Evolutionary conservation across 2,329 filamentous ascomycete genomes (phyloP), one percentile per base, ranked within the genome.

Genomic region (Sporothrix brasiliensis): DNA sequence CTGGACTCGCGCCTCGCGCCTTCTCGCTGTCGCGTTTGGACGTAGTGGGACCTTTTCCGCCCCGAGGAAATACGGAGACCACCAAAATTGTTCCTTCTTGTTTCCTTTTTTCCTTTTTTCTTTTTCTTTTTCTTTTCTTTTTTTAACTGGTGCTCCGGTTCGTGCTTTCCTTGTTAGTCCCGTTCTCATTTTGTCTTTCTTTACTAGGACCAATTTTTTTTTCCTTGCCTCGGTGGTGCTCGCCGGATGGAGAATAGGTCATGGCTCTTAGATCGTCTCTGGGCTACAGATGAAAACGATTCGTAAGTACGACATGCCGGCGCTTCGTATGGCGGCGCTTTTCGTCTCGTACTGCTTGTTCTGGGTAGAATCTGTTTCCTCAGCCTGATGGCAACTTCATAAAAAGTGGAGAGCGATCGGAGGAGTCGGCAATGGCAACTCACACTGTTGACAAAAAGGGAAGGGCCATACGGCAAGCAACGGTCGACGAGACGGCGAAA

Each of bases 1-100:
- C 34, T 69, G 34, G 53, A 21, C 69, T 73, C 72, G 72, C 72
- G 72, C 72, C 63, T 73, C 72, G 72, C 72, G 72, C 63, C 65
- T 72, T 73, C 69, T 54, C 41, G 53, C 65, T 69, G 68, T 72
- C 73, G 72, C 73, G 73, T 71, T 60, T 56, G 21, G 44, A 47
- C 49, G 58, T 67, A 44, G 60, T 53, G 68, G 50, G 63, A 34
- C n/a, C 61, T 63, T 44, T 44, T 60, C 41, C 39, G 19, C 24
- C 34, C 67, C 70, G 56, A 69, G 58, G 60, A 69, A 52, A 44
- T 34, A 69, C n/a, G 41, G 11, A 13, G 41, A 16, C 14, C 44
- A 21, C 49, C 68, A 52, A 47, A 41, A 34, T 10, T 19, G 56
- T 44, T 60, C 56, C 44, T 60, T 56, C 44, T n/a, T 5, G 41